Evolutionary conservation across 257 asterid species (phyloP).

Genomic region (Knoxia roxburghii): DNA sequence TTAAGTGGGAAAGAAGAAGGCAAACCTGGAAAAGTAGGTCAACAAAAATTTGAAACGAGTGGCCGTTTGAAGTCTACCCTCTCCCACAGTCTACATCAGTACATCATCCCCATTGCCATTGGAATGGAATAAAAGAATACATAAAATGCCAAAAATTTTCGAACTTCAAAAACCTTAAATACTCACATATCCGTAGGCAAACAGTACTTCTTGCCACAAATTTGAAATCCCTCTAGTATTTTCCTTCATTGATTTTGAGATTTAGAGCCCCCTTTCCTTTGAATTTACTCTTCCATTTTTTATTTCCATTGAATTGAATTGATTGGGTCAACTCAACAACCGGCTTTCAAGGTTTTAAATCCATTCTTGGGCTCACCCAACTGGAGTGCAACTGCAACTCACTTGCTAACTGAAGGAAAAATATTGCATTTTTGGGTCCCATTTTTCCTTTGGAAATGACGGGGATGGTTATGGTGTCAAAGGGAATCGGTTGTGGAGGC

Average conservation of each 20-base stretch:
- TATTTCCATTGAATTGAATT: no score
- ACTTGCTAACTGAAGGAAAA: background rate
- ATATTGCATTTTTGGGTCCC: background rate
- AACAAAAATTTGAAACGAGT: slow-evolving; percentile 46
- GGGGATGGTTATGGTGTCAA: slow-evolving; percentile 70
- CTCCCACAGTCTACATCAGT: background rate
- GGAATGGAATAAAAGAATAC: background rate
- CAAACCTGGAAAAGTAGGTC: background rate
- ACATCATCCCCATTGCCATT: no score
- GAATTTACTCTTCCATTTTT: background rate
- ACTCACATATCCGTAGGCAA: no score
- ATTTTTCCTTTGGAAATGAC: slow-evolving; percentile 25
- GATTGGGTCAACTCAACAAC: slow-evolving; percentile 9
- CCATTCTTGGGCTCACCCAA: background rate
- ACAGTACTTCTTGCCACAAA: no score
- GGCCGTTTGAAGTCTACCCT: slow-evolving; percentile 58
- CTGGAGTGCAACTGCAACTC: background rate
- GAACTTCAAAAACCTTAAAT: slow-evolving; percentile 40
- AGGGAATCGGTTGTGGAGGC: slow-evolving; percentile 50
- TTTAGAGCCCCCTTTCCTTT: background rate
- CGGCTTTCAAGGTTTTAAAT: background rate
- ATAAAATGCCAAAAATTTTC: slow-evolving; percentile 20
- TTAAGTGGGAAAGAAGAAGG: background rate
- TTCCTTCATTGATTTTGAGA: background rate
- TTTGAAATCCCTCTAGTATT: no score